These are phyloP conservation scores for Oryza officinalis DNA, from an alignment of 176 grass and related monocot species.

Conservation along the genomic window DNA sequence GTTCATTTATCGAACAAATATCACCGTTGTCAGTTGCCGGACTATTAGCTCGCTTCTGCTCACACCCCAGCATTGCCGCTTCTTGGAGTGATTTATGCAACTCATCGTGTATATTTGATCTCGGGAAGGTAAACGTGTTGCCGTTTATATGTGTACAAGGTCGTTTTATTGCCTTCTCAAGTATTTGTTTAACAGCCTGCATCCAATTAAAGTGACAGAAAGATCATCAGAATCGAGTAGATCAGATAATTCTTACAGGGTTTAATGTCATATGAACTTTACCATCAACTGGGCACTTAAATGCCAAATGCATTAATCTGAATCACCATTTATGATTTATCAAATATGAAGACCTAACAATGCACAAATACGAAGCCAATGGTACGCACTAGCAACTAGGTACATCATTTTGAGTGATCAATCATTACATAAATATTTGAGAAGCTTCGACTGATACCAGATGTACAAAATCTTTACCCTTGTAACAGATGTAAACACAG, in stretches of 20 bases:
- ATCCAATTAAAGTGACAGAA: conserved; percentile 4
- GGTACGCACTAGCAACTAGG: not conserved
- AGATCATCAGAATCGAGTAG: not conserved
- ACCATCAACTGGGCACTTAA: not conserved
- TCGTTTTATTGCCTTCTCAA: conserved; percentile 44
- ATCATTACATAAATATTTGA: not conserved
- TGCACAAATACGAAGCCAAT: not conserved
- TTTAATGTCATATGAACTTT: not conserved
- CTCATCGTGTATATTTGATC: conserved; percentile 64
- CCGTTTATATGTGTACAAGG: conserved; percentile 47
- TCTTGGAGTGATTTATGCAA: conserved; percentile 59
- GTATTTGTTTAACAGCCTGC: conserved; percentile 65
- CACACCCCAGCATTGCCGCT: conserved; percentile 40
- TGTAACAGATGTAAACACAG: not conserved
- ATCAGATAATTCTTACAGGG: not conserved
- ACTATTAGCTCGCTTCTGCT: not conserved
- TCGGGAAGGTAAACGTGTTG: conserved; percentile 51
- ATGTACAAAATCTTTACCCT: not conserved
- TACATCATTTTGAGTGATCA: not conserved
- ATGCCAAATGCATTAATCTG: not conserved
- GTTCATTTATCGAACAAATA: conserved; percentile 16
- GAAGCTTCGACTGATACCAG: not conserved
- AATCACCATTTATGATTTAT: not conserved
- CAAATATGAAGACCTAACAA: not conserved
- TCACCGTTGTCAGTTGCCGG: conserved; percentile 21